A percentile compares a stretch with the other conserved stretches of the same genome.
Evolutionary conservation across 495 filamentous ascomycete species (phyloP).

Genomic region (Penicillium riverlandense): DNA sequence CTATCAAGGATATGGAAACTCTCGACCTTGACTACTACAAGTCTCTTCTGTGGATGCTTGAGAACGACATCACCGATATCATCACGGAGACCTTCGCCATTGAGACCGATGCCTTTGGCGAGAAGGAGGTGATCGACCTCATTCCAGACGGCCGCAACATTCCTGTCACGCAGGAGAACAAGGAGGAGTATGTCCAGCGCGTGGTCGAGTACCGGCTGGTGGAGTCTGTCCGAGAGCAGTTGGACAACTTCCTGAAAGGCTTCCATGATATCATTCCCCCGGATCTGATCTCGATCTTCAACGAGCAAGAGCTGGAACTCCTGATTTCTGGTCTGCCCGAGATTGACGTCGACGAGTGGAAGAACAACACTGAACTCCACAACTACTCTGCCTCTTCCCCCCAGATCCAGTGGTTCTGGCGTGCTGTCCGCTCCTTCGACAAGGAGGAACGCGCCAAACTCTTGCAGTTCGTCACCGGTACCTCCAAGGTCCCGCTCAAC

Average conservation of each 20-base stretch:
- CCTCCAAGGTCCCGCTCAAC: conserved; percentile 96
- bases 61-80: conserved; percentile 98
- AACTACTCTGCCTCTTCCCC: conserved; percentile 92
- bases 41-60: conserved; percentile 96
- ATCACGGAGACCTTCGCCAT: conserved; percentile 96
- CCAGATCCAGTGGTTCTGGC: conserved; percentile 99
- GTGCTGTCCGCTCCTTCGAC: conserved; percentile 94
- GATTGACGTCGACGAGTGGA: conserved; percentile 98
- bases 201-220: conserved; percentile 92
- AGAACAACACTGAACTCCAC: conserved; percentile 96
- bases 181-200: conserved; percentile 90
- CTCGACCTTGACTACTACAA: conserved; percentile 99
- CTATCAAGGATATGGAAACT: conserved; percentile 99
- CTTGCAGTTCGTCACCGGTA: conserved; percentile 96
- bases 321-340: conserved; percentile 96
- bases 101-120: conserved; percentile 88
- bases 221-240: conserved; percentile 84
- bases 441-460: conserved; percentile 98
- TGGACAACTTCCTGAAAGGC: conserved; percentile 90
- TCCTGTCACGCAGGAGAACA: conserved; percentile 94
- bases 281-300: conserved; percentile 94
- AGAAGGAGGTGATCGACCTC: conserved; percentile 79
- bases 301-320: conserved; percentile 94
- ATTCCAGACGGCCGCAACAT: conserved; percentile 83
- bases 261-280: conserved; percentile 98